A percentile compares a stretch with the other conserved stretches of the same genome.
Evolutionary conservation across 768 basidiomycete genomes (phyloP).

Genomic region (Boletus rubescentipes): DNA sequence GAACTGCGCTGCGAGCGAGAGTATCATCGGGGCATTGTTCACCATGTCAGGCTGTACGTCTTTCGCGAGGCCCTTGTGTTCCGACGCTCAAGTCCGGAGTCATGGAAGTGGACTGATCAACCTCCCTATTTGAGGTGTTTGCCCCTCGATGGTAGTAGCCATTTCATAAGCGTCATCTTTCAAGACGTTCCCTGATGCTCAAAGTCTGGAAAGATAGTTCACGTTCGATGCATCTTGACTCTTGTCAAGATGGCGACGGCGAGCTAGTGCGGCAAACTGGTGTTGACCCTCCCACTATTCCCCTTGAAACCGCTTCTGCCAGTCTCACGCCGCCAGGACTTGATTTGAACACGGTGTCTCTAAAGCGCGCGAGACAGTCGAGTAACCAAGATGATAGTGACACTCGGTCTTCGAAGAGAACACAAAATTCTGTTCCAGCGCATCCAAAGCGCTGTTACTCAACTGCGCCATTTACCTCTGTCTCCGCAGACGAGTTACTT

Average conservation of each 20-base stretch:
- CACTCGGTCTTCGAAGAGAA: slow-evolving; percentile 11
- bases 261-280: slow-evolving; percentile 30
- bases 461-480: neutral
- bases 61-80: neutral
- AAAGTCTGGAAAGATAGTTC: slow-evolving; percentile 24
- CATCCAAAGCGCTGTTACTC: neutral
- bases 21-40: slow-evolving; percentile 49
- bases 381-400: slow-evolving; percentile 4
- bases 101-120: slow-evolving; percentile 15
- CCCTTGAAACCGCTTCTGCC: slow-evolving; percentile 16
- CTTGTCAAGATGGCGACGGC: slow-evolving; percentile 11
- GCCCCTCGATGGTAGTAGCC: neutral
- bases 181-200: slow-evolving; percentile 16
- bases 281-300: slow-evolving; percentile 23
- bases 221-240: neutral
- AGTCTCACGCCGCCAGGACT: slow-evolving; percentile 5
- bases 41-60: slow-evolving; percentile 35
- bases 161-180: neutral
- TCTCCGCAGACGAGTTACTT: slow-evolving; percentile 11
- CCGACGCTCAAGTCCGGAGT: neutral
- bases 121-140: slow-evolving; percentile 7
- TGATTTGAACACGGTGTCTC: slow-evolving; percentile 8
- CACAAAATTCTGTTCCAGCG: neutral
- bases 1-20: slow-evolving; percentile 28
- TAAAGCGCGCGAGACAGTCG: slow-evolving; percentile 15